Conservation (phyloP, 2,329 filamentous ascomycete species). For the Atkinsonella texensis region DNA sequence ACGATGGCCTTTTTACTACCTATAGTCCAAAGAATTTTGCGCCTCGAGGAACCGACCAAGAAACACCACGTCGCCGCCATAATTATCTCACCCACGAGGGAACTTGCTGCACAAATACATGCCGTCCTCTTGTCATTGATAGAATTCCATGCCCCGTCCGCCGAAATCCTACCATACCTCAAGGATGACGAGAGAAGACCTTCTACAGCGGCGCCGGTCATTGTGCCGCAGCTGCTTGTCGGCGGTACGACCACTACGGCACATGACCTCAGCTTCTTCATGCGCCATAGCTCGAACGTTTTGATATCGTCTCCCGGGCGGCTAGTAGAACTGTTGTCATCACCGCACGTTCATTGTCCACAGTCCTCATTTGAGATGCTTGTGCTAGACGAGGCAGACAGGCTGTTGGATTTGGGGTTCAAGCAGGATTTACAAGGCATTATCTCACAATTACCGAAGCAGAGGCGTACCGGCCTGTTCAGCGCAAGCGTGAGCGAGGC, state of each 20-base stretch:
- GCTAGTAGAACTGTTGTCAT: slow-evolving; percentile 75
- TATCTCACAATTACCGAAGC: slow-evolving; percentile 74
- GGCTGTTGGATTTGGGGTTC: slow-evolving; percentile 86
- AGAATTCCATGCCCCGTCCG: slow-evolving; percentile 71
- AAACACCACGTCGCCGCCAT: slow-evolving; percentile 85
- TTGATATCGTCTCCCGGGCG: slow-evolving; percentile 85
- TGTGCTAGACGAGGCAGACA: slow-evolving; percentile 88
- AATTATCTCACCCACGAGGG: slow-evolving; percentile 80
- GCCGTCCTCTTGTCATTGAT: slow-evolving; percentile 66
- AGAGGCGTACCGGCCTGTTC: slow-evolving; percentile 84
- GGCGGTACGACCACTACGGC: slow-evolving; percentile 69
- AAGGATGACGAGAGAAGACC: slow-evolving; percentile 44
- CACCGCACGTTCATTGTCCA: slow-evolving; percentile 75
- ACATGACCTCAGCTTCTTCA: slow-evolving; percentile 76
- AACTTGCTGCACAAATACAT: slow-evolving; percentile 84
- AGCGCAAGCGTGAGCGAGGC: slow-evolving; percentile 94
- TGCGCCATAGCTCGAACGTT: slow-evolving; percentile 75
- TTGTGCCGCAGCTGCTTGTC: slow-evolving; percentile 79
- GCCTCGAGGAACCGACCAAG: slow-evolving; percentile 70
- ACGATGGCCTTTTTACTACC: slow-evolving; percentile 79
- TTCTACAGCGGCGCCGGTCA: slow-evolving; percentile 31
- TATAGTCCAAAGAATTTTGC: slow-evolving; percentile 68
- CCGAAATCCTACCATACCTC: slow-evolving; percentile 46
- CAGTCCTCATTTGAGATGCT: slow-evolving; percentile 85
- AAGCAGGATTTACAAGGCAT: slow-evolving; percentile 84